Evolutionary conservation across 108 stramenopile genomes (phyloP), one percentile per base, ranked within the genome.

Genomic region (Cylindrotheca closterium): DNA sequence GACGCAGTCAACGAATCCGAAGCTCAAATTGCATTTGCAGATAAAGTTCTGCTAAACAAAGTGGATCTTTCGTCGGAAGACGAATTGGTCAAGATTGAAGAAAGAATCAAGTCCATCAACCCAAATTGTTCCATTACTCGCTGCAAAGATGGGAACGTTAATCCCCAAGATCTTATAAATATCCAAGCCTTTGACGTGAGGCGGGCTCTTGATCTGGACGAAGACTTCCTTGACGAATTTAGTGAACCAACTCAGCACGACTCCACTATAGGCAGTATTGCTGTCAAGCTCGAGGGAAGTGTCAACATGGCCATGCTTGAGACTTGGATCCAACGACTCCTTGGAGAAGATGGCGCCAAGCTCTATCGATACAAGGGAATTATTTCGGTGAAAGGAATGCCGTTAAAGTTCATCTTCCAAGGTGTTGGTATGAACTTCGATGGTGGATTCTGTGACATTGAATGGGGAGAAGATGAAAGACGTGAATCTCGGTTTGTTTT

Each of bases 321-420:
- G 1, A 61, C 67, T 8, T 93, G 90, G 88, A 84, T 96, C 23
- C 42, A 63, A 21, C 84, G 84, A 37, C 63, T 96, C 47, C 73
- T 96, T 26, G 23, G 49, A 18, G 81, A 89, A 25, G 78, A 87
- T 19, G 96, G 91, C 25, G 89, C 89, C 31, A 84, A 94, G 60
- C 61, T 98, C 29, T 97, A 91, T 64, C 88, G 98, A 0, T 92
- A 93, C 79, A 98, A 98, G 71, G 98, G 97, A n/a, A 71, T 97
- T 48, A 51, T 98, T 51, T 71, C 93, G 4, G 82, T 98, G 62
- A 88, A 87, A 34, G 96, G 91, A 2, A 75, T 77, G 47, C 77
- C 80, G 4, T 60, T 89, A 61, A 92, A 93, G 84, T 96, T 95
- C 60, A 85, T 98, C 52, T 95, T 97, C 51, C 96, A 98, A 70